Evolutionary conservation across 2,329 filamentous ascomycete genomes (phyloP), one percentile per base, ranked within the genome.

Genomic region (Trichoderma hamatum): DNA sequence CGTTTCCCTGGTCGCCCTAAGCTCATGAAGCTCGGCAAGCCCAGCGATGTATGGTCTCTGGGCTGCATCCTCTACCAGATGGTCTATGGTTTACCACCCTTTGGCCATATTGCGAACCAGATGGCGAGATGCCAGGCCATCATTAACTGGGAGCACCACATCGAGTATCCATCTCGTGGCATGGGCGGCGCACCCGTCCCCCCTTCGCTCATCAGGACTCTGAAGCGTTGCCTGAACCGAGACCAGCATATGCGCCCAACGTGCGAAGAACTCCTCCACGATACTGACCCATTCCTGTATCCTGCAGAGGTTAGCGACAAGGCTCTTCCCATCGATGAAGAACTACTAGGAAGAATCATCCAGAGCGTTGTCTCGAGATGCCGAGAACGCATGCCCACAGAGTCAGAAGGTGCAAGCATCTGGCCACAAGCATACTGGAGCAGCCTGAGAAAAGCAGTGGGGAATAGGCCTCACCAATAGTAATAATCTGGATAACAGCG

Each of bases 41-140:
- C 96, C 7, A 96, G 92, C 73, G 96, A 99, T 78, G 90, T 99
- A 21, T 99, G 96, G 96, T 95, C 92, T 78, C 82, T 99, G 16
- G 96, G 96, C 21, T 99, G 96, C 77, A 98, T 99, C 71, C 84
- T 99, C 16, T 99, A 97, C 81, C 95, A 98, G 78, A 96, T 99
- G 92, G 92, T 95, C 0, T 99, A 99, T 77, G 96, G 96, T n/a
- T 86, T 91, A n/a, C 92, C 93, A 3, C 96, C 96, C 0, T 99
- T 99, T 76, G 94, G 91, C 16, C 94, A 98, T 77, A 96, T 99
- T 73, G 84, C 88, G 69, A 96, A 95, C 80, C 92, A 90, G 76
- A 92, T 97, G 82, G 89, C 92, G 46, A 90, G 93, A 26, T 96
- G 96, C 78, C 90, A 93, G 79, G 92, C 92, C 70, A 96, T 96